phyloP scores from a whole-genome alignment of 2,329 filamentous ascomycete genomes.

The Aspergillus oerlinghausenensis region DNA sequence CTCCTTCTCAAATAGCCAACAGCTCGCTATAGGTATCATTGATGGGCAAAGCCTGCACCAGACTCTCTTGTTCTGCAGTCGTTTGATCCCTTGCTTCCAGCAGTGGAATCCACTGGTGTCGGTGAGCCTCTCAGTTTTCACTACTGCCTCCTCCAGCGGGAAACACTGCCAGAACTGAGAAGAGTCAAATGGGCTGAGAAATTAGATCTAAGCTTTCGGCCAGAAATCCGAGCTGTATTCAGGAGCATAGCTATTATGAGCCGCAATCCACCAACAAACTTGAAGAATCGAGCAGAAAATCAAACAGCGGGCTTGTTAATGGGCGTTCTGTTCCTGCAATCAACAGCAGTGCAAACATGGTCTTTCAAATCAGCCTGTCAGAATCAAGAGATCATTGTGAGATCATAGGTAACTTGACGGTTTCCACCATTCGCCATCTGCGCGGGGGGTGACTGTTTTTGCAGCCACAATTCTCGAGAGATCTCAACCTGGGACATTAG shows the following conservation, averaged over 20 bases:
- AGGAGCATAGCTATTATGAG: too few relatives aligned
- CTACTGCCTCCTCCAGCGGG: background rate
- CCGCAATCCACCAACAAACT: too few relatives aligned
- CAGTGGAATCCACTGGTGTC: background rate
- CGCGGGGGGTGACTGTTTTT: background rate
- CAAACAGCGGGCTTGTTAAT: too few relatives aligned
- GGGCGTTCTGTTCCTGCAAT: too few relatives aligned
- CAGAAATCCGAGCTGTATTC: background rate
- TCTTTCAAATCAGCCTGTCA: too few relatives aligned
- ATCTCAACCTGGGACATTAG: background rate
- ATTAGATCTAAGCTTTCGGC: background rate
- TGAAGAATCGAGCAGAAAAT: too few relatives aligned
- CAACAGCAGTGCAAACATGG: too few relatives aligned
- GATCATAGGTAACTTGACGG: background rate
- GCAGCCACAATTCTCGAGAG: background rate
- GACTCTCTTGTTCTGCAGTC: background rate
- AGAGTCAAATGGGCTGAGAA: background rate
- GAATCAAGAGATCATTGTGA: background rate
- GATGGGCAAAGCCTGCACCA: background rate
- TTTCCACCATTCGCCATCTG: background rate
- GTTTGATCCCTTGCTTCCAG: background rate
- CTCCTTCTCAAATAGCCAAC: background rate
- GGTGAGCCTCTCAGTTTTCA: background rate
- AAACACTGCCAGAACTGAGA: background rate
- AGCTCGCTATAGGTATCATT: background rate